Percentiles rank a stretch among this genome's conserved stretches.
Evolutionary conservation across 345 rosid species (phyloP).

Genomic region (Moringa oleifera): DNA sequence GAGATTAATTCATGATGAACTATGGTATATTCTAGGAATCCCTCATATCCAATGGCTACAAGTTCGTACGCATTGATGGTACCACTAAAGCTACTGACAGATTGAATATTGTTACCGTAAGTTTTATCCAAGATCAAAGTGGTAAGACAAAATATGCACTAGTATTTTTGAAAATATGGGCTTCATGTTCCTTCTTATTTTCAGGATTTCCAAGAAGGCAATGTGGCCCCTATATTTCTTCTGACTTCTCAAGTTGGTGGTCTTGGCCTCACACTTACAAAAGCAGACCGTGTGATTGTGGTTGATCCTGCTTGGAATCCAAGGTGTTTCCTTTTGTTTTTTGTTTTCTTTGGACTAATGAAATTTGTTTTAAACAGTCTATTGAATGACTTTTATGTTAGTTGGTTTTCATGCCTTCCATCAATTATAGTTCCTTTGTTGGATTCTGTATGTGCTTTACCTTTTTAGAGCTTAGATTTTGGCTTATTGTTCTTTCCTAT

Average conservation of each 20-base stretch:
- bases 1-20: constrained; percentile 7
- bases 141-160: neutral
- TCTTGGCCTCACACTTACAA: constrained; percentile 94
- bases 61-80: constrained; percentile 87
- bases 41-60: constrained; percentile 50
- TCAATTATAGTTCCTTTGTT: neutral
- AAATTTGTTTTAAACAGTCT: too few species aligned
- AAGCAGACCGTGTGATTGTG: constrained; percentile 96
- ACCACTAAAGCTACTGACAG: constrained; percentile 86
- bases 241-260: constrained; percentile 99
- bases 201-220: constrained; percentile 86
- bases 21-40: constrained; percentile 55
- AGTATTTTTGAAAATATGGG: constrained; percentile 2
- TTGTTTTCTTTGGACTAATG: neutral
- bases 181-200: constrained; percentile 15
- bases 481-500: neutral
- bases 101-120: constrained; percentile 73
- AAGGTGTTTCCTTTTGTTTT: constrained; percentile 39
- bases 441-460: neutral
- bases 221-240: constrained; percentile 80
- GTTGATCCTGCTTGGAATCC: constrained; percentile 99
- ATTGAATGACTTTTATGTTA: neutral
- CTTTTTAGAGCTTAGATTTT: too few species aligned
- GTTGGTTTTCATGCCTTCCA: neutral
- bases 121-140: constrained; percentile 9